Base-by-base conservation (phyloP, 306 rosid genomes). In the Crotalaria pallida region DNA sequence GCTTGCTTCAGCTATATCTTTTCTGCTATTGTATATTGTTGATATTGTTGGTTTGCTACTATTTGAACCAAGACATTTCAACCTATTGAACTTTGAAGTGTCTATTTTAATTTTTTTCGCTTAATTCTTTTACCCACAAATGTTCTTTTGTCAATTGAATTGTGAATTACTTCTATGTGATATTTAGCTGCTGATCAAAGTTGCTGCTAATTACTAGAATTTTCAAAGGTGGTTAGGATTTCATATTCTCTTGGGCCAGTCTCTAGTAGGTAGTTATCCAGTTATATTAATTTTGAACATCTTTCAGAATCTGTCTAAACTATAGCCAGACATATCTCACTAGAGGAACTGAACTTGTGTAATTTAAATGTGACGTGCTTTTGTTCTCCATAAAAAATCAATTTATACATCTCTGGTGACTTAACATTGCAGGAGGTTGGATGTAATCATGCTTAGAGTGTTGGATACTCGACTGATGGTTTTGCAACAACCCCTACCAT, bases 401-500 rank as follows among this genome's bases (percentile, higher is more conserved):
- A 34, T 31, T 58, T 59, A 70, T 61, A 58, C 36, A 50, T 65
- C 19, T 36, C 38, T 22, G 22, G 68, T 50, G 58, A 67, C 51
- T 77, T 76, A 70, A 60, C 74, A 63, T 43, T 76, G 85, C 78
- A 94, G 98, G 98, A 94, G 78, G 97, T 90, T 73, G 98, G 97
- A 51, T 87, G 98, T 68, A 90, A 94, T 79, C 98, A 94, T 84
- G 98, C 97, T 69, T 97, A 94, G 71, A 65, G 88, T 91, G 95
- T 91, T 73, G 99, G 99, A 44, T 94, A 68, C 84, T 91, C 99
- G 7, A 94, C 92, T 0, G 96, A 91, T 65, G 99, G 99, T 63
- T 94, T 94, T 68, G 96, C 99, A 15, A 94, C 97, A 6, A 91
- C 99, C 21, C 82, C 88, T 69, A 94, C 95, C 38, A 94, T 94